Evolutionary conservation across 2,329 filamentous ascomycete genomes (phyloP).

Genomic region (Botrytis tulipae): DNA sequence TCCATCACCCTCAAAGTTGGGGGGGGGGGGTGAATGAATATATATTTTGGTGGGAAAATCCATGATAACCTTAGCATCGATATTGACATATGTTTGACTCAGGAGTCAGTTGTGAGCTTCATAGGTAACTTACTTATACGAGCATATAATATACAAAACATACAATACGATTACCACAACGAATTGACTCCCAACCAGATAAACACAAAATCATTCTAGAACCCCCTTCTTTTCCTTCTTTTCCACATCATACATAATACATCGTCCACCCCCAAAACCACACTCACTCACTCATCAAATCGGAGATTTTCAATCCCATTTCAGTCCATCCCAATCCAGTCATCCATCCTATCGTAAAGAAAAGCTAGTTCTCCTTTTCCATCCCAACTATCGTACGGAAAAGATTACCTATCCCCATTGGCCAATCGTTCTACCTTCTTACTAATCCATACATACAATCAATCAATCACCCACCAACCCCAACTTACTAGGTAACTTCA

Average conservation of each 20-base stretch:
- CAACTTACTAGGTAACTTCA: no score
- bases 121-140: neutral
- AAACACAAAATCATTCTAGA: neutral
- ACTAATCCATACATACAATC: neutral
- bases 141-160: no score
- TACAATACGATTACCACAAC: no score
- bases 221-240: neutral
- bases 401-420: neutral
- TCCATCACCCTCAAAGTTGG: neutral
- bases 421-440: neutral
- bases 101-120: neutral
- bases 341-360: neutral
- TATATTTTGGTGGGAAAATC: neutral
- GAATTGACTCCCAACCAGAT: no score
- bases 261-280: no score
- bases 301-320: neutral
- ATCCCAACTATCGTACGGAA: neutral
- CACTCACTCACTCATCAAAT: neutral
- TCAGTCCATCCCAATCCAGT: neutral
- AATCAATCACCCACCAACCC: no score
- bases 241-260: neutral
- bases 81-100: neutral
- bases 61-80: no score
- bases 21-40: neutral
- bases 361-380: conserved; percentile 4